phyloP scores from a whole-genome alignment of 257 asterid species.

The Rubia yunnanensis region DNA sequence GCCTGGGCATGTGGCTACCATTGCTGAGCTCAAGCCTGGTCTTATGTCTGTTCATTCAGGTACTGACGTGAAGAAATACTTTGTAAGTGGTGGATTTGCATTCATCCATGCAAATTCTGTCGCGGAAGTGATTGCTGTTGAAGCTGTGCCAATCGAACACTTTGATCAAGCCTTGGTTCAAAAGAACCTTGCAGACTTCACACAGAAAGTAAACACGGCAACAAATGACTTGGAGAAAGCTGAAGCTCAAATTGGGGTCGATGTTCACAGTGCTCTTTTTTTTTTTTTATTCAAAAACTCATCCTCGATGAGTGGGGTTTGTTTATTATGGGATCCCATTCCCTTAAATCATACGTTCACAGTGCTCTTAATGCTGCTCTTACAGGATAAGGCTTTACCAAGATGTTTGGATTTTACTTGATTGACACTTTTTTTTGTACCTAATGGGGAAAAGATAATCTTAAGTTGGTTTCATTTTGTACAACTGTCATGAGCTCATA shows the following conservation, averaged over 20 bases:
- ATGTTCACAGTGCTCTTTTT: no score
- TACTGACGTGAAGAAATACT: slow-evolving; percentile 53
- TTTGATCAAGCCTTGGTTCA: slow-evolving; percentile 58
- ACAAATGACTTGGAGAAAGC: slow-evolving; percentile 77
- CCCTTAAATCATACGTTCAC: no score
- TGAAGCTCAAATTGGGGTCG: slow-evolving; percentile 79
- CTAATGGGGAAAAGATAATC: slow-evolving; percentile 2
- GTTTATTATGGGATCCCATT: no score
- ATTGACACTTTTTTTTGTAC: slow-evolving; percentile 11
- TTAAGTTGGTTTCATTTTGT: slow-evolving; percentile 8
- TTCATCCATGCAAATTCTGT: slow-evolving; percentile 67
- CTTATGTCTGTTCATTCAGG: slow-evolving; percentile 73
- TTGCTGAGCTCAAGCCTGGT: slow-evolving; percentile 82
- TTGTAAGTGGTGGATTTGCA: slow-evolving; percentile 72
- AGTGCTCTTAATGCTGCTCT: slow-evolving; percentile 79
- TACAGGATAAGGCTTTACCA: slow-evolving; percentile 37
- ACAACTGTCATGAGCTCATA: slow-evolving; percentile 2
- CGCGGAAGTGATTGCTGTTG: slow-evolving; percentile 65
- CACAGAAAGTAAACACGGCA: slow-evolving; percentile 66
- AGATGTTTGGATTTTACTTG: not conserved
- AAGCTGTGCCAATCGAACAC: slow-evolving; percentile 64
- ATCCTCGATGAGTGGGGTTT: no score
- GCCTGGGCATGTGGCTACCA: slow-evolving; percentile 84
- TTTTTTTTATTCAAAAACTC: no score
- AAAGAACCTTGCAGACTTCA: slow-evolving; percentile 60